Evolutionary conservation across 176 grass and related monocot species (phyloP).

Genomic region (Zea luxurians): DNA sequence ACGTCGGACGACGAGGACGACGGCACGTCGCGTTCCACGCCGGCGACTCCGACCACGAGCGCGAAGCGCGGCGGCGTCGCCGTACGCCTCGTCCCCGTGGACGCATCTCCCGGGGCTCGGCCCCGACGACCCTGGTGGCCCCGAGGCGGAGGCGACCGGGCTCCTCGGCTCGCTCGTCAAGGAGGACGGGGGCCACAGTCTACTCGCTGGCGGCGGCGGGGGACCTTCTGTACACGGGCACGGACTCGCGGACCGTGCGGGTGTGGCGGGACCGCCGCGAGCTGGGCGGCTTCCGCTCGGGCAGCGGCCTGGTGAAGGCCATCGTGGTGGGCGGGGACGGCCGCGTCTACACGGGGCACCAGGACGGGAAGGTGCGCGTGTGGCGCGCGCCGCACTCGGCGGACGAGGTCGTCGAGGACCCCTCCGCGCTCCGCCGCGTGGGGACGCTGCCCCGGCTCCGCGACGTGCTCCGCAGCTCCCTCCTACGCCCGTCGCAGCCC

Average conservation of each 20-base stretch:
- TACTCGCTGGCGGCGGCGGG: constrained; percentile 70
- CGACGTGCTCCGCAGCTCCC: constrained; percentile 54
- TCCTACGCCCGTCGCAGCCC: constrained; percentile 53
- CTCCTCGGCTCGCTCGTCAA: constrained; percentile 70
- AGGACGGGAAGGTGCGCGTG: constrained; percentile 79
- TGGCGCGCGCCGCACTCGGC: constrained; percentile 37
- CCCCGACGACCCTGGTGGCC: too few relatives aligned
- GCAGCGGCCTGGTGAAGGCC: constrained; percentile 81
- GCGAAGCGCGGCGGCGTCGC: constrained; percentile 28
- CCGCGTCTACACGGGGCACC: constrained; percentile 76
- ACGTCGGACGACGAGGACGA: constrained; percentile 12
- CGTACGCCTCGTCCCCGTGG: constrained; percentile 55
- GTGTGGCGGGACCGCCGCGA: constrained; percentile 66
- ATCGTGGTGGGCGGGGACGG: constrained; percentile 51
- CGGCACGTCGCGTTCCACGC: not conserved
- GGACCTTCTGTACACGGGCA: constrained; percentile 74
- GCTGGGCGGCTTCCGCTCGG: constrained; percentile 55
- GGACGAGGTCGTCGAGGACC: not conserved
- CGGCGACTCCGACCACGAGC: not conserved
- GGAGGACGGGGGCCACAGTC: constrained; percentile 63
- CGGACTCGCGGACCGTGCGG: constrained; percentile 69
- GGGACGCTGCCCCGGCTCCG: constrained; percentile 59
- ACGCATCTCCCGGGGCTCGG: constrained; percentile 39
- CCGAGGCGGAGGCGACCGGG: not conserved
- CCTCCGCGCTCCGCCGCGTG: constrained; percentile 39